phyloP scores from a whole-genome alignment of 306 rosid genomes.

The Fagus crenata region DNA sequence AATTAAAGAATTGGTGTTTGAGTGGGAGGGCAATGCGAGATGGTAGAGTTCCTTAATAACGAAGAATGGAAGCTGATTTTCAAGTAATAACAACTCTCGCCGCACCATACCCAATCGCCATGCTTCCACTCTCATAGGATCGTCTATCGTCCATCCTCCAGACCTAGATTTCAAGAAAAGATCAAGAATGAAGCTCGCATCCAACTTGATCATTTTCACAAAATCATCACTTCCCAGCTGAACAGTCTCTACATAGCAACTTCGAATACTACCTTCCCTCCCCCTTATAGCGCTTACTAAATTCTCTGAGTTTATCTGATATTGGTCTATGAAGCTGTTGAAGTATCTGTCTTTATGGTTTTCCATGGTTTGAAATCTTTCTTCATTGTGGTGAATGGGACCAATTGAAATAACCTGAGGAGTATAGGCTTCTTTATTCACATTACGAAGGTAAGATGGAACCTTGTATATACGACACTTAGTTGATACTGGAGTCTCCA shows the following conservation, averaged over 20 bases:
- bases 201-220: too few relatives aligned
- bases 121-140: too few relatives aligned
- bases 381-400: constrained; percentile 12
- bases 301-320: background rate
- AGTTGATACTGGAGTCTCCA: background rate
- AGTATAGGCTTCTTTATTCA: constrained; percentile 35
- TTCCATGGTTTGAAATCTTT: constrained; percentile 31
- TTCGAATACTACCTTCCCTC: background rate
- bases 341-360: constrained; percentile 22
- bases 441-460: constrained; percentile 11
- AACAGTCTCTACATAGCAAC: too few relatives aligned
- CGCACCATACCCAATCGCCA: background rate
- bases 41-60: background rate
- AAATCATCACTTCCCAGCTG: too few relatives aligned
- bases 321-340: constrained; percentile 5
- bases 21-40: too few relatives aligned
- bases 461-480: too few relatives aligned
- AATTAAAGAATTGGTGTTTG: too few relatives aligned
- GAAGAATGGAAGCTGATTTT: constrained; percentile 31
- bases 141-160: too few relatives aligned
- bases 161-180: too few relatives aligned
- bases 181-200: too few relatives aligned
- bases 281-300: background rate
- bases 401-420: constrained; percentile 46
- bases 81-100: constrained; percentile 31